Evolutionary conservation across 1,139 yeast species (phyloP), one percentile per base, ranked within the genome.

Genomic region (Geotrichum fermentans): DNA sequence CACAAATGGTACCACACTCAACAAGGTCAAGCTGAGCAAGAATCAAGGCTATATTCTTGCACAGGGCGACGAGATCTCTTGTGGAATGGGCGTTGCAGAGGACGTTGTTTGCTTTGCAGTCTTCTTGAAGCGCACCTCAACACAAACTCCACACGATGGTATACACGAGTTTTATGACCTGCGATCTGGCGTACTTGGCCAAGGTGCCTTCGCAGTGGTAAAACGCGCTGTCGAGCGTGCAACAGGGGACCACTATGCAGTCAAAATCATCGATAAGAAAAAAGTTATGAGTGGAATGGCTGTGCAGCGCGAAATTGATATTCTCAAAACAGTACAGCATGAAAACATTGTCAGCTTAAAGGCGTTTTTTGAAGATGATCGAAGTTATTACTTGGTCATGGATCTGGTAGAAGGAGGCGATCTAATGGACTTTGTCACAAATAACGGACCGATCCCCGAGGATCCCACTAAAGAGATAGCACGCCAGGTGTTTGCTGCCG

Each of bases 371-470:
- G 96, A 89, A 63, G 97, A 90, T 63, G 69, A 73, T 10, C 86
- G 82, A 53, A 79, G 78, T 60, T 87, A 87, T 64, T 90, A 87
- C 63, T 73, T 92, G 55, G 90, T 92, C 4, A 90, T 92, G 97
- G 98, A 92, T 63, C 83, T 83, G 58, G 94, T 92, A 17, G 83
- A 95, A 0, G 97, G 97, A 8, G 98, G 98, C n/a, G 98, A 92
- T 65, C 71, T 92, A 52, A 92, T 92, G 97, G 97, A 71, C 68
- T 89, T 87, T 69, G 95, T 90, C 1, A 92, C 95, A 0, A 87
- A 90, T 2, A 84, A 86, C 65, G 97, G 97, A 1, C 80, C 95
- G 3, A 85, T 90, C 33, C 89, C 94, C 17, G 98, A 90, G 65
- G 89, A 81, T 46, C 95, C 95, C 2, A 83, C 92, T 4, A 81